These are phyloP conservation scores for Bromus sterilis DNA, from an alignment of 176 grass and related monocot species.

Conservation along the genomic window DNA sequence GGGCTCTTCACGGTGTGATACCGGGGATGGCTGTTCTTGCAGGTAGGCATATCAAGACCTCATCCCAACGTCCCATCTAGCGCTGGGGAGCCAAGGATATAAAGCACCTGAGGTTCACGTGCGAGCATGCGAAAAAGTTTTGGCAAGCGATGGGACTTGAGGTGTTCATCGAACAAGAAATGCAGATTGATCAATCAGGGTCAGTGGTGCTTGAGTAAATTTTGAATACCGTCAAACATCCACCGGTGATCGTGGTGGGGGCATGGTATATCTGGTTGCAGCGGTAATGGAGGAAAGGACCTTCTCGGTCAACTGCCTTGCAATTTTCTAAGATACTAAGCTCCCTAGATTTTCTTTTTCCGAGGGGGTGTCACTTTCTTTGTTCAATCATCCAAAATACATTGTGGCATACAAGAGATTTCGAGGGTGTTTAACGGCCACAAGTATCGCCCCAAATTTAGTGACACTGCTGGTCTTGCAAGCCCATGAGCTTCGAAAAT, in stretches of 20 bases:
- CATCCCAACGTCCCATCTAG: background rate
- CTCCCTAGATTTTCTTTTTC: too few species aligned
- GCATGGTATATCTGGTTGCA: background rate
- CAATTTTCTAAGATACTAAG: too few species aligned
- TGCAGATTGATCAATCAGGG: background rate
- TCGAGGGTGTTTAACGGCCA: too few species aligned
- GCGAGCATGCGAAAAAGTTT: too few species aligned
- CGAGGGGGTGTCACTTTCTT: too few species aligned
- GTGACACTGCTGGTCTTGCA: too few species aligned
- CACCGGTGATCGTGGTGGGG: background rate
- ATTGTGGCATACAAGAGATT: too few species aligned
- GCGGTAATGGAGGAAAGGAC: background rate
- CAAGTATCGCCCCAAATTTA: too few species aligned
- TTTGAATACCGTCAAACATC: background rate
- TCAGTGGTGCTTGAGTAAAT: background rate
- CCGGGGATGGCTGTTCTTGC: background rate
- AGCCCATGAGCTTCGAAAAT: too few species aligned
- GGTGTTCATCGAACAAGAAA: background rate
- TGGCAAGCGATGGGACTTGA: background rate
- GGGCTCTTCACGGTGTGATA: background rate
- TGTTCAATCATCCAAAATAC: too few species aligned
- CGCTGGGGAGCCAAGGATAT: background rate
- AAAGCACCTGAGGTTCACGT: too few species aligned
- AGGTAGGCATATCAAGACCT: background rate
- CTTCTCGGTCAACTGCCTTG: background rate